Base-by-base conservation (phyloP, 2,329 filamentous ascomycete genomes). In the Cylindrodendrum hubeiense region DNA sequence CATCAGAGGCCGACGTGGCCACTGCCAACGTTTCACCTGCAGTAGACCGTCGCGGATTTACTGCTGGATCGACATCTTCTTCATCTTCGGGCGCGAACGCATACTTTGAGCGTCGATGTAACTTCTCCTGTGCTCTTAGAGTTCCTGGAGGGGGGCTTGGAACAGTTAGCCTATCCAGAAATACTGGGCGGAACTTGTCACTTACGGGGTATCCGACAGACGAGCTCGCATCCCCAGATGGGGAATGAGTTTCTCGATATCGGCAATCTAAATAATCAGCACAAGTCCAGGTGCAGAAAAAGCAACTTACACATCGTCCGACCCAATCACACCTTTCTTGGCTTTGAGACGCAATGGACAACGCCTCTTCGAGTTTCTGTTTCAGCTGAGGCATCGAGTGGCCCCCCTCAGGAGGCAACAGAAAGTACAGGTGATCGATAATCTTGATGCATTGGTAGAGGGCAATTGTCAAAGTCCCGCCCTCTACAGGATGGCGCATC, bases 361-460 rank as follows among this genome's bases (percentile, higher is more conserved):
- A 13, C 0, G 69, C 66, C 2, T 72, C 60, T 0, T 30, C 17
- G 1, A 74, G 17, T 4, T 58, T 73, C 3, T 60, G 30, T 10
- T 71, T 73, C 1, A 73, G 33, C 0, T 17, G 28, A 0, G 56
- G 17, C 0, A 74, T 17, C 0, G 67, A 69, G 9, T 58, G 49
- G 0, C 69, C 67, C 3, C 66, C 69, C 8, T 63, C 30, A 0
- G 49, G 13, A 0, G 71, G 71, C 0, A 73, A 41, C 0, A 71
- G 26, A 10, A 51, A 26, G 13, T 47, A 59, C 3, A 74, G 2
- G 0, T 67, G 63, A 21, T 71, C 62, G 0, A 74, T 56, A 3
- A 74, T 73, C 19, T 70, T 73, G n/a, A 49, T 59, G 1, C 63
- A 59, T 9, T 74, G 71, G 6, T 74, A 74, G 0, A 66, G 63